phyloP scores from a whole-genome alignment of 495 filamentous ascomycete species.

The Lasiosphaeria ovina region DNA sequence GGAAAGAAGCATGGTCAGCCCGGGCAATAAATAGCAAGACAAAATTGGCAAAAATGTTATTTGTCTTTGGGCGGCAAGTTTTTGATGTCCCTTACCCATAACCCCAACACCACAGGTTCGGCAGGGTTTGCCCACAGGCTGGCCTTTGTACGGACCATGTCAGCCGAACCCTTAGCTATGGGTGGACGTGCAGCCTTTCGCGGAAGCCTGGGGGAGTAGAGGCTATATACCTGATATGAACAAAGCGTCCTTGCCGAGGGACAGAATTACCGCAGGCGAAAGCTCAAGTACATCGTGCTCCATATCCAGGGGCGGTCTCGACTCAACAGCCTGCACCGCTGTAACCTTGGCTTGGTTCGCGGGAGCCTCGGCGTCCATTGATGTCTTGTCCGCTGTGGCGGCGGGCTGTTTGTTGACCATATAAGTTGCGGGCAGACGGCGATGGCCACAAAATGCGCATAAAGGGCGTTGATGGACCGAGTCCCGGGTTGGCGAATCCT shows the following conservation, averaged over 20 bases:
- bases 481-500: too few species aligned
- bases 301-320: background rate
- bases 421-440: background rate
- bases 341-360: constrained; percentile 5
- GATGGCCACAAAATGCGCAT: background rate
- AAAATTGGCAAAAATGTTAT: background rate
- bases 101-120: constrained; percentile 21
- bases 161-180: background rate
- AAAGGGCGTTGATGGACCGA: background rate
- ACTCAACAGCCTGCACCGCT: constrained; percentile 2
- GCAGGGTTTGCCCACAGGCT: constrained; percentile 18
- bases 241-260: constrained; percentile 20
- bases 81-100: constrained; percentile 13
- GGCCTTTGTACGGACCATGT: constrained; percentile 15
- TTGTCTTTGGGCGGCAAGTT: background rate
- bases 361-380: background rate
- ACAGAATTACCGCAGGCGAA: constrained; percentile 26
- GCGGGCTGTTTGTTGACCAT: background rate
- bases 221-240: constrained; percentile 22
- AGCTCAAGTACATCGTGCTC: constrained; percentile 23
- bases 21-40: background rate
- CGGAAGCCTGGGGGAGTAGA: background rate
- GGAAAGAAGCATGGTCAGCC: constrained; percentile 1
- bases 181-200: background rate
- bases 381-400: background rate